Conservation (phyloP, 805 yeast genomes). For the Ogataea trehalophila region DNA sequence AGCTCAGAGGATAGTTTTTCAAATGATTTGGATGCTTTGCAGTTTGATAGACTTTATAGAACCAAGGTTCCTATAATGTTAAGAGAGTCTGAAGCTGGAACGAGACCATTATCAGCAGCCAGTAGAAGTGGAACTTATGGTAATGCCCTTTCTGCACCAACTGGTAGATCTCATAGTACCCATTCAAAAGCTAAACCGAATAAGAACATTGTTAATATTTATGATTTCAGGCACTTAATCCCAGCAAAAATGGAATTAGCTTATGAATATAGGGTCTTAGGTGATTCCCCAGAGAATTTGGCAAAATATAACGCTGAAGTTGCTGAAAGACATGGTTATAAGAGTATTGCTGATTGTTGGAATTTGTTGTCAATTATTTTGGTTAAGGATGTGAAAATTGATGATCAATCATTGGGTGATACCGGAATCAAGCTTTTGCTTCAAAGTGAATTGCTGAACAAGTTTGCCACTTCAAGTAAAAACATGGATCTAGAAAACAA, state of each 20-base stretch:
- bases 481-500: conserved; percentile 11
- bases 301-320: conserved; percentile 69
- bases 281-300: conserved; percentile 57
- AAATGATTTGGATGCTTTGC: conserved; percentile 64
- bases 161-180: conserved; percentile 30
- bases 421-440: conserved; percentile 5
- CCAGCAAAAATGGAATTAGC: conserved; percentile 76
- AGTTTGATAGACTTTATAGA: conserved; percentile 49
- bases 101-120: conserved; percentile 16
- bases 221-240: conserved; percentile 63
- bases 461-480: conserved; percentile 12
- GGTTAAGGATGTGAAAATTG: conserved; percentile 35
- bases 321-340: conserved; percentile 57
- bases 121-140: conserved; percentile 28
- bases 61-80: conserved; percentile 50
- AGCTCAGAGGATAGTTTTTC: conserved; percentile 55
- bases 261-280: conserved; percentile 56
- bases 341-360: conserved; percentile 75
- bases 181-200: conserved; percentile 22
- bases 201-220: conserved; percentile 55
- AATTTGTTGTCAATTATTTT: conserved; percentile 46
- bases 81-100: conserved; percentile 31
- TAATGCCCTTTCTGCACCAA: conserved; percentile 32
- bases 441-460: conserved; percentile 12
- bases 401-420: conserved; percentile 7